A percentile compares a stretch with the other conserved stretches of the same genome.
Evolutionary conservation across 345 rosid species (phyloP).

Genomic region (Linum trigynum): DNA sequence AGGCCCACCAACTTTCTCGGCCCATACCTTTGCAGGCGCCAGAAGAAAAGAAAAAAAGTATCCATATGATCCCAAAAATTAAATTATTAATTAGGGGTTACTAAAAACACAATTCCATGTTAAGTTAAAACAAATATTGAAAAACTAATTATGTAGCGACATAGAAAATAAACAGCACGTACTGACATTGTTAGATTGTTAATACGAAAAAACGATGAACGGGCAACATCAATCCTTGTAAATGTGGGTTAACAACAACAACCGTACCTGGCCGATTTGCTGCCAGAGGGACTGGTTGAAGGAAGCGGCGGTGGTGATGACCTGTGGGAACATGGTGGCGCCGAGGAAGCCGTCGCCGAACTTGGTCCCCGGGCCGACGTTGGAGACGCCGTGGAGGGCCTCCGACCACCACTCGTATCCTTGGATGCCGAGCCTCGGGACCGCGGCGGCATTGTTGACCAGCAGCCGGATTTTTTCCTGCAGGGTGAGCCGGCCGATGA

Average conservation of each 20-base stretch:
- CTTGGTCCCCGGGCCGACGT: conserved; percentile 23
- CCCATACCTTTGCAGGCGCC: neutral
- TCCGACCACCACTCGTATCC: conserved; percentile 35
- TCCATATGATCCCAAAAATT: no score
- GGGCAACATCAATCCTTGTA: no score
- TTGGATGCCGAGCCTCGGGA: conserved; percentile 27
- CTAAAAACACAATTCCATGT: no score
- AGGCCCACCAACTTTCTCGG: neutral
- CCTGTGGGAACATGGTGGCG: conserved; percentile 31
- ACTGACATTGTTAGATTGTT: no score
- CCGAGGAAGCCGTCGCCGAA: conserved; percentile 23
- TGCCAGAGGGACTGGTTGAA: conserved; percentile 25
- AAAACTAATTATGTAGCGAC: no score
- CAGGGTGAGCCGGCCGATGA: conserved; percentile 23
- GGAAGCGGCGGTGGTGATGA: conserved; percentile 28
- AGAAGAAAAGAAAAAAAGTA: no score
- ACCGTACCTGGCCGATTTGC: conserved; percentile 27
- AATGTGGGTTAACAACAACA: neutral
- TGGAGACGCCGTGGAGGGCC: conserved; percentile 29
- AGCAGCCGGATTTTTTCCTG: conserved; percentile 22
- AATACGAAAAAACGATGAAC: no score
- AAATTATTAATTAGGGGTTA: no score
- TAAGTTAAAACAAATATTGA: no score
- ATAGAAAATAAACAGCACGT: no score
- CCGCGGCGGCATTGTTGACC: conserved; percentile 23